phyloP scores from a whole-genome alignment of 2,329 filamentous ascomycete species.

The Penicillium capsulatum region DNA sequence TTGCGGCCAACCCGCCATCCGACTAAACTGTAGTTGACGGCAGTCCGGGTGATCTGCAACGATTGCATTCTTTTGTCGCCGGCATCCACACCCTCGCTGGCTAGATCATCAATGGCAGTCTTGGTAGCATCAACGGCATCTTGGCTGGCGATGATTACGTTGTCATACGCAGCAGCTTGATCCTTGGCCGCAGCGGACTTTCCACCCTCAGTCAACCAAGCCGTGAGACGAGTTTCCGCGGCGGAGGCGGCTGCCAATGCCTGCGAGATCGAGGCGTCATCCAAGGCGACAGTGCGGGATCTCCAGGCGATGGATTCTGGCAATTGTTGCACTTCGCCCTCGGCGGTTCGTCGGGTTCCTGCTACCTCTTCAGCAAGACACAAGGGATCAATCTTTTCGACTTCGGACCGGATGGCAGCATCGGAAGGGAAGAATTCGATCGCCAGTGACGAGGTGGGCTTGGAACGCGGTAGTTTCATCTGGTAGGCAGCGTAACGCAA shows the following conservation, averaged over 20 bases:
- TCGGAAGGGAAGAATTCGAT: constrained; percentile 70
- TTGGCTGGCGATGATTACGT: constrained; percentile 82
- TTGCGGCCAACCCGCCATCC: constrained; percentile 95
- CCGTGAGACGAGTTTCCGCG: constrained; percentile 51
- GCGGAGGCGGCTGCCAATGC: constrained; percentile 67
- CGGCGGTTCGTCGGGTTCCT: constrained; percentile 45
- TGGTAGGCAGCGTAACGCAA: constrained; percentile 94
- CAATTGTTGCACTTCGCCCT: constrained; percentile 47
- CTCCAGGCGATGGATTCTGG: constrained; percentile 82
- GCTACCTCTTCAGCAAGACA: constrained; percentile 59
- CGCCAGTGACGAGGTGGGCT: constrained; percentile 73
- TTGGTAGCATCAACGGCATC: constrained; percentile 93
- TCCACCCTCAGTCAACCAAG: constrained; percentile 44
- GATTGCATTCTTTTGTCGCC: constrained; percentile 86
- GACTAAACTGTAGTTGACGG: constrained; percentile 89
- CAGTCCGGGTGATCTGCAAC: constrained; percentile 84
- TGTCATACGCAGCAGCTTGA: constrained; percentile 82
- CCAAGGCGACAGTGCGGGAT: constrained; percentile 76
- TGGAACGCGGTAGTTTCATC: constrained; percentile 77
- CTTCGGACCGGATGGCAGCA: constrained; percentile 56
- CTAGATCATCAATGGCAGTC: constrained; percentile 84
- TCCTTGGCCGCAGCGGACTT: constrained; percentile 50
- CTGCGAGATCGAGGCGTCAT: constrained; percentile 86
- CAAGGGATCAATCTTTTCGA: constrained; percentile 67
- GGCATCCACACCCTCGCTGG: constrained; percentile 75